Base-by-base conservation (phyloP, 306 rosid genomes). In the Prunus mira region DNA sequence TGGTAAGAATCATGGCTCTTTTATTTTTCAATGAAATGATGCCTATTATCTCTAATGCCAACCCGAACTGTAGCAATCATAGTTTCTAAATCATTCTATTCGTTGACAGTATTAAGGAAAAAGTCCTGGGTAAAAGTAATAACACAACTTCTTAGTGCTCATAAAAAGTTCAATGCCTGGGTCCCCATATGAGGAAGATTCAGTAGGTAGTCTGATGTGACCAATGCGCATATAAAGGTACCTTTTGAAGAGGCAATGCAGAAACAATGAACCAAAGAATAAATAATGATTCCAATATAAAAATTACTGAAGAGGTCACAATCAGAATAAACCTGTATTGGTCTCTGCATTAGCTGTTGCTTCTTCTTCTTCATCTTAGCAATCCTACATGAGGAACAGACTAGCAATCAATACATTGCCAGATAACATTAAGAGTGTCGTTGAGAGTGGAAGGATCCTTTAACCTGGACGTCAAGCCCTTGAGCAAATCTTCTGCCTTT, bases 401-500 rank as follows among this genome's bases (percentile, higher is more conserved):
- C 52, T 50, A 52, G 32, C 32, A 30, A 80, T 34, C 66, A 46
- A 49, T 38, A 50, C 64, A 65, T 54, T 69, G 78, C 66, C 61
- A 56, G 15, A 66, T 43, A 3, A 43, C 19, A 12, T 50, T 58
- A 67, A 27, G 25, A 62, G 12, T 28, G 67, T 51, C 25, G 34
- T 50, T 58, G 54, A 61, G 41, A 84, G 22, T 8, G 20, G 69
- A 69, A 81, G 66, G 80, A 79, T 71, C 76, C 28, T 72, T 69
- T 75, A 38, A 93, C 98, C 96, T 87, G 78, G 81, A 84, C 65
- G 79, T 87, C 77, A 93, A 85, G 79, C 96, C 93, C 32, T 79
- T 77, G 1, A 93, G 86, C 54, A 93, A 87, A 32, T 88, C 89
- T 72, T 86, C 91, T 69, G 96, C 91, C 76, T 81, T 81, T 69